phyloP scores from a whole-genome alignment of 306 rosid species.

The Quercus wislizeni region DNA sequence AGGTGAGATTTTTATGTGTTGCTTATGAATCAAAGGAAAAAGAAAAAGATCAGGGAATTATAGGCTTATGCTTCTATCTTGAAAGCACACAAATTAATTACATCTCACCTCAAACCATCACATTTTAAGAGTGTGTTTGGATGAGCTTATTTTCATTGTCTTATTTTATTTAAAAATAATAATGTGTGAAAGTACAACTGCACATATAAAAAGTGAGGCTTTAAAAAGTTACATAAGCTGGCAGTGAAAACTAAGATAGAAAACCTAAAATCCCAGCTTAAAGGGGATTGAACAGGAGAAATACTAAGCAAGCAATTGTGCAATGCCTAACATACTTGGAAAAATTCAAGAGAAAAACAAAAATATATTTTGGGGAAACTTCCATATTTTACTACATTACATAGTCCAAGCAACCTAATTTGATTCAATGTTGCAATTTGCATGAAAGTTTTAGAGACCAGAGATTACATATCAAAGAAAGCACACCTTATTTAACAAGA shows the following conservation, averaged over 20 bases:
- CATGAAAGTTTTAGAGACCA: constrained; percentile 4
- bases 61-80: too few species aligned
- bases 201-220: too few species aligned
- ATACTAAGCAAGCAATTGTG: neutral
- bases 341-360: neutral
- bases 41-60: neutral
- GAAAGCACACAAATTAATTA: neutral
- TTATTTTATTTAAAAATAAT: too few species aligned
- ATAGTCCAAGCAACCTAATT: neutral
- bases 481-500: constrained; percentile 84
- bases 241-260: neutral
- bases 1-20: neutral
- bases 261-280: neutral
- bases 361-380: neutral
- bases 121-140: neutral
- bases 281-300: neutral
- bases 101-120: neutral
- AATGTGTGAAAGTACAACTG: too few species aligned
- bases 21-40: neutral
- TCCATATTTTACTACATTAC: neutral
- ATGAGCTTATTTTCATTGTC: too few species aligned
- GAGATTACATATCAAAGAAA: constrained; percentile 10
- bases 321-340: neutral
- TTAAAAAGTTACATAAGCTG: too few species aligned
- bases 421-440: neutral